Evolutionary conservation across 2,329 filamentous ascomycete genomes (phyloP), one percentile per base, ranked within the genome.

Genomic region (Exophiala alcalophila): DNA sequence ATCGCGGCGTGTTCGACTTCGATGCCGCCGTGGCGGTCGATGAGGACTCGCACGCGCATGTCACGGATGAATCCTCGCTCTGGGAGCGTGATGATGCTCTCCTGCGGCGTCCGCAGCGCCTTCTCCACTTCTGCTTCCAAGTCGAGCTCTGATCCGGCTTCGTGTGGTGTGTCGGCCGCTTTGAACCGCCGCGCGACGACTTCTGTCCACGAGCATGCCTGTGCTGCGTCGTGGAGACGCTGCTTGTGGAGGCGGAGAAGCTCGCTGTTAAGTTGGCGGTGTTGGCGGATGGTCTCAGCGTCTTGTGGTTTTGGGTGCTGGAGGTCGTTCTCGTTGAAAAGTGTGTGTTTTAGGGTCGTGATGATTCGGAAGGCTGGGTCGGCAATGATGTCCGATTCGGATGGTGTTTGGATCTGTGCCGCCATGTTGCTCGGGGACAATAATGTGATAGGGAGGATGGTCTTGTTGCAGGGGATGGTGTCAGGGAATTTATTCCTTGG

Each of bases 1-100:
- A 52, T 44, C 8, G 47, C 35, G 9, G 36, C 42, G 15, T 42
- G 27, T 21, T 48, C 40, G 9, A 50, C 33, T 5, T 31, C 25
- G 11, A 50, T 24, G 3, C 19, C 31, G 11, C 47, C 49, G 9
- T 24, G 10, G 10, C 25, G 25, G 29, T 34, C 29, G 19, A 50
- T 26, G n/a, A 52, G 29, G 19, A 54, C 21, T 4, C 45, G 39
- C 11, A 47, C 28, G 21, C 43, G 27, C 16, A 43, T 11, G 4
- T 41, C 33, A 14, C 28, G 26, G 25, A 46, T 28, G 16, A 9
- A 35, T n/a, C 43, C 34, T 11, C 7, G 27, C 10, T 14, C 11
- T 11, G 34, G 43, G 16, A 39, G n/a, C 21, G 12, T 27, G 28
- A 20, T 27, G 18, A 20, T n/a, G 10, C 33, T 14, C 14, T 25